Conservation (phyloP, 2,329 filamentous ascomycete species). For the Fusarium sp. region DNA sequence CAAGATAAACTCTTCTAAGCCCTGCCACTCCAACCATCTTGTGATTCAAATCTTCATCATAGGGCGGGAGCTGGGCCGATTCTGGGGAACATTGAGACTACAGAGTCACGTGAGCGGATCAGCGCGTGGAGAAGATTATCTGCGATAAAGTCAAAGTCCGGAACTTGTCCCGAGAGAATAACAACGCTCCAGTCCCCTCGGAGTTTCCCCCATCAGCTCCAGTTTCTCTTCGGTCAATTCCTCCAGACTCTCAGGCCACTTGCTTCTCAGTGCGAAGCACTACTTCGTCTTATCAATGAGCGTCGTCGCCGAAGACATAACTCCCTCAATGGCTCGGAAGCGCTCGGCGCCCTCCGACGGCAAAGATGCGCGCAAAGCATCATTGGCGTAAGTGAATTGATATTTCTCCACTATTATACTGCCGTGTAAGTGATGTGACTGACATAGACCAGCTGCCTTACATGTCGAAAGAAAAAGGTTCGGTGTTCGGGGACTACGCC, state of each 20-base stretch:
- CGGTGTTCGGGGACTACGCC: conserved; percentile 44
- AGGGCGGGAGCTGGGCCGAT: conserved; percentile 23
- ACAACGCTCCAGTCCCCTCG: conserved; percentile 33
- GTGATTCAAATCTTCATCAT: not conserved
- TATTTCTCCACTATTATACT: conserved; percentile 27
- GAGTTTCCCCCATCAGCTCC: conserved; percentile 14
- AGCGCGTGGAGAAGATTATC: conserved; percentile 1
- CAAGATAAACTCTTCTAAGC: not conserved
- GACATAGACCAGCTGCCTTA: conserved; percentile 36
- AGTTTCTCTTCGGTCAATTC: conserved; percentile 19
- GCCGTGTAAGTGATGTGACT: not conserved
- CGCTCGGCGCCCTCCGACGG: conserved; percentile 35
- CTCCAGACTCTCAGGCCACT: conserved; percentile 14
- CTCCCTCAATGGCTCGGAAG: conserved; percentile 40
- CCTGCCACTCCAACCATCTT: not conserved
- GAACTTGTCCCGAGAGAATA: conserved; percentile 32
- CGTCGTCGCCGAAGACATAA: conserved; percentile 21
- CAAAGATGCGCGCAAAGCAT: conserved; percentile 43
- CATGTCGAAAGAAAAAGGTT: conserved; percentile 46
- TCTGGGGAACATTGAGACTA: not conserved
- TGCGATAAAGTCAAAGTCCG: conserved; percentile 14
- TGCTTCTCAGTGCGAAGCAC: not conserved
- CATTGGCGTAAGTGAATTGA: conserved; percentile 40
- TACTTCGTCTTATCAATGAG: conserved; percentile 17
- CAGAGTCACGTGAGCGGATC: conserved; percentile 27